Percentiles rank a stretch among this genome's conserved stretches.
Evolutionary conservation across 2,329 filamentous ascomycete species (phyloP).

Genomic region (Shiraia sp.): DNA sequence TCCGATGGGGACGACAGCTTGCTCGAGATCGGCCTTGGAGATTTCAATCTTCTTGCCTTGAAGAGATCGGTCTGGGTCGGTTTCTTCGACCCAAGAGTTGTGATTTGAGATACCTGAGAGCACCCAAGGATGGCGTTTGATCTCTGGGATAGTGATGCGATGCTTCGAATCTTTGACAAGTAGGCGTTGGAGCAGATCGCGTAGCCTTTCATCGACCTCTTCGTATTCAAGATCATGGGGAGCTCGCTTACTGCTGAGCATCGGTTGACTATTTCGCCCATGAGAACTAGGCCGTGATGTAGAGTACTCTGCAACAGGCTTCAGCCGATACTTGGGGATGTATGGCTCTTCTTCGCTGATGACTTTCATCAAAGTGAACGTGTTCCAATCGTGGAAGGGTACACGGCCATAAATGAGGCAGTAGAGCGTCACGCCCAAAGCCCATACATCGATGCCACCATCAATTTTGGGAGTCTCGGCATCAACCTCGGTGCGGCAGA

Average conservation of each 20-base stretch:
- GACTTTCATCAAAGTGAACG: conserved; percentile 87
- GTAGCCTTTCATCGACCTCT: conserved; percentile 76
- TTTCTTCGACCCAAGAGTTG: conserved; percentile 87
- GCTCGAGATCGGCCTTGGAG: conserved; percentile 87
- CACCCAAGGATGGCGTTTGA: conserved; percentile 94
- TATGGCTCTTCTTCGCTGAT: conserved; percentile 94
- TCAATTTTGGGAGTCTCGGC: conserved; percentile 74
- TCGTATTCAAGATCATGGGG: conserved; percentile 84
- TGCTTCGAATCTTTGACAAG: conserved; percentile 87
- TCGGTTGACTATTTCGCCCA: conserved; percentile 53
- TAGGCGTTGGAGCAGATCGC: conserved; percentile 77
- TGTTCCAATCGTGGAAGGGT: conserved; percentile 88
- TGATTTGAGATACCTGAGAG: conserved; percentile 75
- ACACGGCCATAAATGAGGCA: conserved; percentile 93
- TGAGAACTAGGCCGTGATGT: conserved; percentile 52
- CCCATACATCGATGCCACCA: conserved; percentile 96
- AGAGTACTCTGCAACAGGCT: conserved; percentile 62
- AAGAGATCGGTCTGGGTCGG: conserved; percentile 77
- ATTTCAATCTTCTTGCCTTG: conserved; percentile 88
- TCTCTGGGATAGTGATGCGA: conserved; percentile 85
- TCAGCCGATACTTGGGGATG: conserved; percentile 80
- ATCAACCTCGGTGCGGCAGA: conserved; percentile 83
- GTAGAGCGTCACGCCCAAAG: conserved; percentile 92
- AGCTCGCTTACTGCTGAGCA: conserved; percentile 69
- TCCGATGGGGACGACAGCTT: conserved; percentile 86